phyloP scores from a whole-genome alignment of 2,329 filamentous ascomycete species.

The Fusarium fracticaudum region DNA sequence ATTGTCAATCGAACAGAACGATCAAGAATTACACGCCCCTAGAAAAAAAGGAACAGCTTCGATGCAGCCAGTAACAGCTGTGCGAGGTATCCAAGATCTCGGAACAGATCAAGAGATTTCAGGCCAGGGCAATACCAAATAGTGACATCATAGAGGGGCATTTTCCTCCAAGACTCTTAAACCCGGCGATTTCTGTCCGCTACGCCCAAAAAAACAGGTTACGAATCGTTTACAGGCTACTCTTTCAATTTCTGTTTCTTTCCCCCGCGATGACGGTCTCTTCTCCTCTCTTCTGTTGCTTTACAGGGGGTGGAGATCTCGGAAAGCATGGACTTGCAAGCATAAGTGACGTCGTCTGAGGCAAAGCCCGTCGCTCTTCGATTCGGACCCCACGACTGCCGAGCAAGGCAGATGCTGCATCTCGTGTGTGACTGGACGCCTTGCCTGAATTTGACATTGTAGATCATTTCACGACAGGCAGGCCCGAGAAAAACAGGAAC shows the following conservation, averaged over 20 bases:
- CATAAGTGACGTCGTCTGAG: constrained; percentile 30
- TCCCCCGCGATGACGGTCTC: constrained; percentile 3
- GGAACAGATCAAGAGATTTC: constrained; percentile 25
- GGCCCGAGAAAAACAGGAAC: constrained; percentile 3
- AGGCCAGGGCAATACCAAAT: constrained; percentile 1
- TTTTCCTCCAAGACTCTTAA: neutral
- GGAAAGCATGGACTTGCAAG: neutral
- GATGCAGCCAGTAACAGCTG: neutral
- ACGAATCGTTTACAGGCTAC: neutral
- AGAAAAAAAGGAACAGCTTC: neutral
- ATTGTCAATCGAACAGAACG: neutral
- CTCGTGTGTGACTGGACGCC: constrained; percentile 1
- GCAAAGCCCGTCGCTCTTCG: neutral
- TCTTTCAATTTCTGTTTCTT: neutral
- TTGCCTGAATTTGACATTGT: neutral
- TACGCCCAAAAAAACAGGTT: constrained; percentile 26
- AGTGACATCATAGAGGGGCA: constrained; percentile 33
- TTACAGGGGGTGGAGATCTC: constrained; percentile 3
- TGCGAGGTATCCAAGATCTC: constrained; percentile 25
- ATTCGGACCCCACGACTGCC: neutral
- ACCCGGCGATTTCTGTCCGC: neutral
- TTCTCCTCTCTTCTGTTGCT: neutral
- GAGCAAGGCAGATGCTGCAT: neutral
- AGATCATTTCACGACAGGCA: constrained; percentile 9
- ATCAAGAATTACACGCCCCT: constrained; percentile 3